Conservation (phyloP, 2,329 filamentous ascomycete genomes). For the Arthroderma sp. region DNA sequence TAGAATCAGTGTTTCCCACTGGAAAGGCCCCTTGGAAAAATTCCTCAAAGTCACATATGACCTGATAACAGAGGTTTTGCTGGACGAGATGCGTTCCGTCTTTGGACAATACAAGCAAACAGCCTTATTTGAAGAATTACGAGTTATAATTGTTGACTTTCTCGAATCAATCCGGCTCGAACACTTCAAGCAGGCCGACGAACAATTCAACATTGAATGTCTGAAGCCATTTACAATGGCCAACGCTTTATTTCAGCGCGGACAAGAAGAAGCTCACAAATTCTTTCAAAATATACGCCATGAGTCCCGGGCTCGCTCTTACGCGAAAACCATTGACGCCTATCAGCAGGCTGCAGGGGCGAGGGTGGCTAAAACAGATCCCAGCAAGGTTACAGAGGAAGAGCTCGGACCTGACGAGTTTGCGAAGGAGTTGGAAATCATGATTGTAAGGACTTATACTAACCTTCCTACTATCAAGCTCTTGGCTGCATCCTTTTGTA, state of each 20-base stretch:
- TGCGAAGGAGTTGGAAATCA: conserved; percentile 29
- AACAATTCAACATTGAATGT: conserved; percentile 44
- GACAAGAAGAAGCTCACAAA: conserved; percentile 11
- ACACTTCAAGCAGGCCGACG: conserved; percentile 36
- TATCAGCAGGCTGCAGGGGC: not conserved
- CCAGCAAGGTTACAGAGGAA: conserved; percentile 18
- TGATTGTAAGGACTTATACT: conserved; percentile 26
- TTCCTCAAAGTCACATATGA: conserved; percentile 25
- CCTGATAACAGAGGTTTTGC: conserved; percentile 25
- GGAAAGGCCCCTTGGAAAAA: conserved; percentile 42
- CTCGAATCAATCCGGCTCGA: conserved; percentile 33
- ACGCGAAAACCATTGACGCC: not conserved
- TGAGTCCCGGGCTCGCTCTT: conserved; percentile 12
- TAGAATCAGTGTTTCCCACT: conserved; percentile 45
- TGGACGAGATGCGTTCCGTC: conserved; percentile 37
- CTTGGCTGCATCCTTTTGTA: not conserved
- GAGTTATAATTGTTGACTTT: conserved; percentile 35
- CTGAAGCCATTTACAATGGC: conserved; percentile 46
- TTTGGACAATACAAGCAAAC: conserved; percentile 27
- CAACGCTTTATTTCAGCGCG: conserved; percentile 16
- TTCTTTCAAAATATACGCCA: conserved; percentile 16
- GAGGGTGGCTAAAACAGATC: conserved; percentile 15
- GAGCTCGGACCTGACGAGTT: conserved; percentile 27
- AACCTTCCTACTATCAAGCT: not conserved
- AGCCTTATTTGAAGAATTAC: conserved; percentile 24